Percentiles rank a stretch among this genome's conserved stretches.
These are phyloP conservation scores for Schwanniomyces pseudopolymorphus DNA, from an alignment of 805 yeast genomes.

Conservation along the genomic window DNA sequence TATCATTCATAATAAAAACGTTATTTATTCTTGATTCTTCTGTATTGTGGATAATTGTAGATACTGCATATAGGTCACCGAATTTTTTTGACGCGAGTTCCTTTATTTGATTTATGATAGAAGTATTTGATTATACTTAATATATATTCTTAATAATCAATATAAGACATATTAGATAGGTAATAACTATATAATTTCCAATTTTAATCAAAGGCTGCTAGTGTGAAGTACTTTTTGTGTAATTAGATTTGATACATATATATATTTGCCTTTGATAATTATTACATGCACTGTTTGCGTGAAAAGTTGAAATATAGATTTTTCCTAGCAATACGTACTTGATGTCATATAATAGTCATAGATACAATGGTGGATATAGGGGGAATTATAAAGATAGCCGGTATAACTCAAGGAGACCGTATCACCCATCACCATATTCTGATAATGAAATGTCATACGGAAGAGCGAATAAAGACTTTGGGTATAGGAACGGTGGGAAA, in stretches of 20 bases:
- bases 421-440: constrained; percentile 1
- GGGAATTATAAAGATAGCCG: constrained; percentile 5
- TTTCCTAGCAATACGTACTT: background rate
- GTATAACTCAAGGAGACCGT: background rate
- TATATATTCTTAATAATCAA: background rate
- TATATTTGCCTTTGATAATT: background rate
- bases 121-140: background rate
- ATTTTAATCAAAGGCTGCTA: background rate
- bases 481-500: background rate
- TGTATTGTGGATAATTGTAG: background rate
- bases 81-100: background rate
- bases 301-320: background rate
- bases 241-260: background rate
- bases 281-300: background rate
- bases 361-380: constrained; percentile 4
- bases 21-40: background rate
- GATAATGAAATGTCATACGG: background rate
- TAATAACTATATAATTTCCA: background rate
- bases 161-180: background rate
- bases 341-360: constrained; percentile 8
- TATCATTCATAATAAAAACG: background rate
- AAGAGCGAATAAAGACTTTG: background rate
- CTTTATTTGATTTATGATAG: background rate
- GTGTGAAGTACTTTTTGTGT: background rate
- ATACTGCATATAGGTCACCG: background rate